Evolutionary conservation across 768 basidiomycete genomes (phyloP), one percentile per base, ranked within the genome.

Genomic region (Phylloporus sp.): DNA sequence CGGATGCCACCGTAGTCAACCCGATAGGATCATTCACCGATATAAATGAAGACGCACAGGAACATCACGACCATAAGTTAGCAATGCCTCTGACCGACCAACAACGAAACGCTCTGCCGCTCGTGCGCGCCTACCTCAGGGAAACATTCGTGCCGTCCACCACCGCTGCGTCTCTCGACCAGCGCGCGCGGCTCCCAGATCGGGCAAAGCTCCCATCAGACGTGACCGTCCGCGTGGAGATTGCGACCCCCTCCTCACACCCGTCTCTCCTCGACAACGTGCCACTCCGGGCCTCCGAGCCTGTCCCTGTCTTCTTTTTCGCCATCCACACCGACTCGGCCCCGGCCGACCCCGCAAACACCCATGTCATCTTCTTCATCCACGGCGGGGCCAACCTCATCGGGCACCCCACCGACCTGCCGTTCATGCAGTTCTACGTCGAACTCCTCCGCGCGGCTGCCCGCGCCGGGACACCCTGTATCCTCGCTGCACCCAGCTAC

Each of bases 401-500:
- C 4, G 63, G 66, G 0, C 61, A 61, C 29, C 66, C 66, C 38
- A 51, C 54, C 3, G 5, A 48, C 0, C 4, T 2, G 2, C 18
- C 43, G 0, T 60, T 52, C n/a, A 1, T 54, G 11, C 11, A 31
- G 3, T 50, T 58, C 18, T 62, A 47, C 5, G 16, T 9, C 6
- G 29, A 43, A 23, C 10, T 62, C 2, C 61, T 63, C 38, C 59
- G 54, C 1, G 50, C 41, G 0, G 20, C 50, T 20, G 52, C 59
- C 18, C 29, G 1, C 32, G 10, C 18, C 36, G 31, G 16, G 40
- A 41, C 10, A 8, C 49, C 1, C 1, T 59, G 43, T 16, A 45
- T 63, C 2, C 41, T 66, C 20, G 12, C 59, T 36, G 61, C 61
- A 0, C 66, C 65, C 6, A 53, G 52, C 31, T 65, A 62, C 45